phyloP scores from a whole-genome alignment of 2,329 filamentous ascomycete genomes.

The Trichoderma asperellum region DNA sequence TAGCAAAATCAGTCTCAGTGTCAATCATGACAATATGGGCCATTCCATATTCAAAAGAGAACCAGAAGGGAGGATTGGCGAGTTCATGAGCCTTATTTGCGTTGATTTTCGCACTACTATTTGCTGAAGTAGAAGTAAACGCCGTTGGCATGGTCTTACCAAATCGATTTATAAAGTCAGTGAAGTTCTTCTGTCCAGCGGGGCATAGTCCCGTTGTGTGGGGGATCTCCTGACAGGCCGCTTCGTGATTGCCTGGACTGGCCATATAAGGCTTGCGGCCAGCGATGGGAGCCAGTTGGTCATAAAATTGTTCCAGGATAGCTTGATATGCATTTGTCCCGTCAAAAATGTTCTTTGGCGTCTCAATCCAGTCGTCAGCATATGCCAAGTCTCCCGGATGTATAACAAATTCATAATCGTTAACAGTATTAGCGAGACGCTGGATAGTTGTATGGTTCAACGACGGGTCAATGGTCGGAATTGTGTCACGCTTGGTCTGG shows the following conservation, averaged over 20 bases:
- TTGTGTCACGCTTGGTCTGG: conserved; percentile 51
- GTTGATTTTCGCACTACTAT: conserved; percentile 45
- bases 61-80: conserved; percentile 36
- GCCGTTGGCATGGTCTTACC: conserved; percentile 50
- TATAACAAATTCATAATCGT: conserved; percentile 60
- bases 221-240: conserved; percentile 52
- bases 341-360: conserved; percentile 50
- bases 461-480: conserved; percentile 53
- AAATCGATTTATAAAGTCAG: conserved; percentile 61
- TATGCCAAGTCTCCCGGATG: conserved; percentile 62
- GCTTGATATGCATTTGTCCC: conserved; percentile 58
- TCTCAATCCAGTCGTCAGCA: conserved; percentile 60
- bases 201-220: conserved; percentile 47
- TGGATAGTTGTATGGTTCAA: conserved; percentile 64
- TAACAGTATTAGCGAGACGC: conserved; percentile 53
- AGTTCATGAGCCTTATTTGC: conserved; percentile 51
- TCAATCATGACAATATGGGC: conserved; percentile 43
- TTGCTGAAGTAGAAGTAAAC: conserved; percentile 53
- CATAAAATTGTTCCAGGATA: conserved; percentile 60
- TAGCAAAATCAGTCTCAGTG: conserved; percentile 38
- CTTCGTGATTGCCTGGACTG: conserved; percentile 60
- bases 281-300: conserved; percentile 47
- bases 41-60: conserved; percentile 39
- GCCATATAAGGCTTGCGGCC: conserved; percentile 55
- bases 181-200: conserved; percentile 62